Percentiles rank a stretch among this genome's conserved stretches.
These are phyloP conservation scores for Hemisphaericaspora xylofermentans DNA, from an alignment of 1,139 yeast species.

Conservation along the genomic window DNA sequence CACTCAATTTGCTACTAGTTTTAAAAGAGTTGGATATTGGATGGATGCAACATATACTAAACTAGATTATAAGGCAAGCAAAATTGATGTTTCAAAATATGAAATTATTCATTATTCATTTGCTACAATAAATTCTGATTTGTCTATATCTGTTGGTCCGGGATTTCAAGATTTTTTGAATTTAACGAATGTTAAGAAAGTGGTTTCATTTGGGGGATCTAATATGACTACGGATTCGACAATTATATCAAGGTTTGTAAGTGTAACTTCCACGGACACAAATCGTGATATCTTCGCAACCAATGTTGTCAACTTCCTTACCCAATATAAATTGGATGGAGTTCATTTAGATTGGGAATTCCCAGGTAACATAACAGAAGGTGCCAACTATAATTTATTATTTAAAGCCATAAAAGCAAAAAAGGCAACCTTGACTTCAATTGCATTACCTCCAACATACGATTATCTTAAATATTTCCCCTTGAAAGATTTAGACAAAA, in stretches of 20 bases:
- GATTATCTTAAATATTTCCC: conserved; percentile 3
- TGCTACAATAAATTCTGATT: conserved; percentile 15
- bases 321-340: conserved; percentile 19
- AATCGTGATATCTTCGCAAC: conserved; percentile 17
- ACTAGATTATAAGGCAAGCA: conserved; percentile 14
- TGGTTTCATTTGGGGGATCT: conserved; percentile 18
- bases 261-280: conserved; percentile 10
- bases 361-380: conserved; percentile 17
- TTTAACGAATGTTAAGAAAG: conserved; percentile 14
- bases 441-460: conserved; percentile 5
- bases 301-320: conserved; percentile 15
- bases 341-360: conserved; percentile 24
- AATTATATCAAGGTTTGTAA: conserved; percentile 14
- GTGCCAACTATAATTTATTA: conserved; percentile 4
- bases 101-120: conserved; percentile 19
- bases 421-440: conserved; percentile 2
- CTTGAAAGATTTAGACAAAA: conserved; percentile 14
- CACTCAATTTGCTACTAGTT: conserved; percentile 15
- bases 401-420: conserved; percentile 5
- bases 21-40: conserved; percentile 20
- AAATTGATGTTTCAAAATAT: conserved; percentile 9
- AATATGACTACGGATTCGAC: conserved; percentile 15
- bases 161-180: conserved; percentile 11
- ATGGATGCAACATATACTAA: conserved; percentile 13
- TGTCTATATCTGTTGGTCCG: conserved; percentile 11